Evolutionary conservation across 2,329 filamentous ascomycete genomes (phyloP).

Genomic region (Hymenoscyphus infarciens): DNA sequence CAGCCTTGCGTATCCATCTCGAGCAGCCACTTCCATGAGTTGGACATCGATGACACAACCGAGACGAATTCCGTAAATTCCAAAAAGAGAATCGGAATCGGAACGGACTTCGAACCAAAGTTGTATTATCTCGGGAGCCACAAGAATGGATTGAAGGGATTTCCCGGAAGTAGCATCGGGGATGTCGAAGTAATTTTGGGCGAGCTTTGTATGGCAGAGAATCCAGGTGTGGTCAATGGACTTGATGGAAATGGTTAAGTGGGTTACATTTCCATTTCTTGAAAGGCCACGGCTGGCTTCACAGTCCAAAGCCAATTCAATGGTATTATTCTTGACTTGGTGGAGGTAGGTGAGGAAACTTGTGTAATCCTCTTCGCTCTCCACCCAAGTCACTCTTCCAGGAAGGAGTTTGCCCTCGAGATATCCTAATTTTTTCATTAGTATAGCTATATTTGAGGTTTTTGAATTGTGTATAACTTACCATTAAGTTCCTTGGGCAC

Average conservation of each 20-base stretch:
- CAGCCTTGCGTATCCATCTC: conserved; percentile 12
- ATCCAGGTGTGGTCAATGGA: conserved; percentile 6
- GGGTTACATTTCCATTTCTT: neutral
- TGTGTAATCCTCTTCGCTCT: neutral
- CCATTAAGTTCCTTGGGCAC: neutral
- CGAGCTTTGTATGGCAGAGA: neutral
- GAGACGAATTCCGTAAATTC: conserved; percentile 42
- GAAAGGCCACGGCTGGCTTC: neutral
- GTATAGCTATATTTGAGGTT: neutral
- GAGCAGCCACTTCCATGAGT: conserved; percentile 48
- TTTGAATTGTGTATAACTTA: neutral
- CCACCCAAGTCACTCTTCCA: conserved; percentile 8
- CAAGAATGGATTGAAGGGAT: conserved; percentile 37
- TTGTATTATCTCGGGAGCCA: conserved; percentile 43
- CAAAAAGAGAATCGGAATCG: conserved; percentile 52
- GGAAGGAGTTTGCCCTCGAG: neutral
- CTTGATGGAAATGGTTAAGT: conserved; percentile 1
- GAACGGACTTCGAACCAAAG: conserved; percentile 56
- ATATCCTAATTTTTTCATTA: neutral
- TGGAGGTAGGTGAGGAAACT: conserved; percentile 1
- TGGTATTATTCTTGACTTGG: neutral
- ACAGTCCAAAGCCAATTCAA: neutral
- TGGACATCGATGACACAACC: conserved; percentile 49
- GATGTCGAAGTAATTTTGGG: conserved; percentile 1
- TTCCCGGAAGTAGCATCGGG: neutral